Evolutionary conservation across 768 basidiomycete species (phyloP).

Genomic region (Lactarius evosmus): DNA sequence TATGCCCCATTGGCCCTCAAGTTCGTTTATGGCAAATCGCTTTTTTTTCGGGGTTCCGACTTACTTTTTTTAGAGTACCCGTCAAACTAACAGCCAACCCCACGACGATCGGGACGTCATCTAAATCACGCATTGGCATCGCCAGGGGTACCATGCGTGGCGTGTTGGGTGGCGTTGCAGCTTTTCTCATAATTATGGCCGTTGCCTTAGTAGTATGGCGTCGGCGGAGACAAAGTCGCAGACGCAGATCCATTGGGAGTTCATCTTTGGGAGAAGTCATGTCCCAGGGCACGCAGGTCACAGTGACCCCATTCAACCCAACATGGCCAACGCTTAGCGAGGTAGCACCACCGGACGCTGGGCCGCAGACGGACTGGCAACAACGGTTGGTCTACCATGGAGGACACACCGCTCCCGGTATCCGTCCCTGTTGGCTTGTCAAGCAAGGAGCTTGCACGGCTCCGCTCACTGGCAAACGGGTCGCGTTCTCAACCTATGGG

Average conservation of each 20-base stretch:
- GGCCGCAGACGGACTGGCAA: background rate
- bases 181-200: background rate
- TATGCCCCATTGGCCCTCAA: slow-evolving; percentile 29
- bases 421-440: slow-evolving; percentile 10
- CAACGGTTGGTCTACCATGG: background rate
- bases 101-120: background rate
- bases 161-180: slow-evolving; percentile 14
- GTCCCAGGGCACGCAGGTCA: background rate
- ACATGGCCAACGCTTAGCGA: background rate
- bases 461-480: background rate
- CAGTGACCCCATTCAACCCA: slow-evolving; percentile 6
- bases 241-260: background rate
- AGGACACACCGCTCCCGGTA: background rate
- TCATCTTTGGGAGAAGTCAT: background rate
- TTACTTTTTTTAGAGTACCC: background rate
- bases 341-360: background rate
- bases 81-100: background rate
- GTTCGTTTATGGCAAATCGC: slow-evolving; percentile 14
- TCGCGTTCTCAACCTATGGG: background rate
- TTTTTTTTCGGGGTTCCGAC: background rate
- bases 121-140: slow-evolving; percentile 16
- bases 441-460: slow-evolving; percentile 18
- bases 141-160: slow-evolving; percentile 15
- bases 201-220: slow-evolving; percentile 1
- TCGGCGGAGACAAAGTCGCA: background rate